Evolutionary conservation across 2,329 filamentous ascomycete species (phyloP), one percentile per base, ranked within the genome.

Genomic region (Macroventuria anomochaeta): DNA sequence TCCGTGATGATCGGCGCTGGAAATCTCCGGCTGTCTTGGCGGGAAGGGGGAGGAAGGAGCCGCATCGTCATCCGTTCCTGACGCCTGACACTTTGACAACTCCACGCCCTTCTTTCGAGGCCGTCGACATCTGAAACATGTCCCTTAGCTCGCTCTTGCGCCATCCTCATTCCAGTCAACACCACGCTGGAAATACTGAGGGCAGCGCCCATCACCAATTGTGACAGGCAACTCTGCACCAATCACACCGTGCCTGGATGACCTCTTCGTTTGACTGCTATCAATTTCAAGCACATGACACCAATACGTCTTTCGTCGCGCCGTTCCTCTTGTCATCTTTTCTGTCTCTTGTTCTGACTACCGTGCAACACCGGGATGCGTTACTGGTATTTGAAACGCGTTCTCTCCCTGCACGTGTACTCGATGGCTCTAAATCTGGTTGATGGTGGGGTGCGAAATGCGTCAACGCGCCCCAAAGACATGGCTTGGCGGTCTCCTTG

Each of bases 401-500:
- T 41, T 46, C 46, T 33, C 46, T 57, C 50, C 53, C 48, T 54
- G 52, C 48, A 38, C 50, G 36, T 40, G 44, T 36, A 43, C 47
- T 46, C 46, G 31, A 29, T 36, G 41, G 36, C 49, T 57, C 57
- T 50, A 26, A 56, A 53, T 33, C 40, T 44, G 55, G 39, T 38
- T 28, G 33, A 39, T 41, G 39, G 33, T 46, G 40, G 39, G 23
- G 33, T 46, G 34, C 25, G 43, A 47, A 53, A 46, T 53, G 55
- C 50, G 34, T 36, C 41, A 42, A 32, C 53, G 48, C 49, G 46
- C 44, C 44, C 36, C 47, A 15, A 34, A 58, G 53, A 61, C 59
- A 60, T 47, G 43, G 31, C 62, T 65, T 66, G 60, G 56, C 61
- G 18, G 12, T 32, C 53, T 34, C 55, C 47, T 58, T 64, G 60